Evolutionary conservation across 176 grass and related monocot genomes (phyloP).

Genomic region (Panicum miliaceum): DNA sequence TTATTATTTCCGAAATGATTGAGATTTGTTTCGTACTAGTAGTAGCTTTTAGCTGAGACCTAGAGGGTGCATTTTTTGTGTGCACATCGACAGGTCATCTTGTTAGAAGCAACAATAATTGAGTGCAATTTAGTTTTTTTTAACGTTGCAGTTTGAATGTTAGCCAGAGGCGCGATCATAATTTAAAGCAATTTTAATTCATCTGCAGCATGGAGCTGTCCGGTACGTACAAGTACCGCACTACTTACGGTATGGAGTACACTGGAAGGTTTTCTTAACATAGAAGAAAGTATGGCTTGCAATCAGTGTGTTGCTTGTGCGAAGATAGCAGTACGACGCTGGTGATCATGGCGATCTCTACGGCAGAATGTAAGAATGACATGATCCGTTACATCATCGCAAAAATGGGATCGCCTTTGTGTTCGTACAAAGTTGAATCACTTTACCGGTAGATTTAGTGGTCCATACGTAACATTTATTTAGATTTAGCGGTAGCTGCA

Average conservation of each 20-base stretch:
- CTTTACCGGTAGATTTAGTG: constrained; percentile 1
- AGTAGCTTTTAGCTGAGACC: neutral
- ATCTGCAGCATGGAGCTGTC: neutral
- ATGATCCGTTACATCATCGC: neutral
- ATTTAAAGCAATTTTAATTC: constrained; percentile 21
- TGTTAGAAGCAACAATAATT: neutral
- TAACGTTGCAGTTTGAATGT: neutral
- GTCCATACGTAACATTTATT: neutral
- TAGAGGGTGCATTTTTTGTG: neutral
- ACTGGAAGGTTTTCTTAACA: constrained; percentile 13
- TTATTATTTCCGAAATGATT: neutral
- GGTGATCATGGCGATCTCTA: neutral
- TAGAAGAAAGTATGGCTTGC: constrained; percentile 29
- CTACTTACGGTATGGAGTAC: neutral
- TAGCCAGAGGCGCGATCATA: neutral
- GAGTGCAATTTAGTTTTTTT: neutral
- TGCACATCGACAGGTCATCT: neutral
- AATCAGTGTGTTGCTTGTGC: constrained; percentile 3
- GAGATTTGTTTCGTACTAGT: too few relatives aligned
- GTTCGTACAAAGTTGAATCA: constrained; percentile 12
- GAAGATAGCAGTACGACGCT: neutral
- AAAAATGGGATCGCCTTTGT: constrained; percentile 5
- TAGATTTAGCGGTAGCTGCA: constrained; percentile 2
- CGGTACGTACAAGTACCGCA: neutral
- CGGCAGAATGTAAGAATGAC: constrained; percentile 20